Conservation (phyloP, 176 grass and related monocot species). For the Aegilops sharonensis region DNA sequence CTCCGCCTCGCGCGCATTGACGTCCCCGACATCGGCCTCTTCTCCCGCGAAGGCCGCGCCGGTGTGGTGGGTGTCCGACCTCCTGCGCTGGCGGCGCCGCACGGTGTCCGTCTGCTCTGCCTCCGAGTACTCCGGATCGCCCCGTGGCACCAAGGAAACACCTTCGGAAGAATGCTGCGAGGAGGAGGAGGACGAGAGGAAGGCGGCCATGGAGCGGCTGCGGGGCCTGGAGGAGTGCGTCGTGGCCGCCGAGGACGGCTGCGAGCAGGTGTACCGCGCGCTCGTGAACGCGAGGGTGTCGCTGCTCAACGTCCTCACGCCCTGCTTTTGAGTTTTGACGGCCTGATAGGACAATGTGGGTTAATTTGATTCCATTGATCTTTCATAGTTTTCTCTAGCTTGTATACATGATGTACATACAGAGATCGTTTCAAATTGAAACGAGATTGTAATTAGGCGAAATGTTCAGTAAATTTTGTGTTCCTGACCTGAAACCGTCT, state of each 20-base stretch:
- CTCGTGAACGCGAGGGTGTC: conserved; percentile 66
- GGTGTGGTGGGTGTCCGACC: conserved; percentile 71
- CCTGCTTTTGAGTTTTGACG: conserved; percentile 61
- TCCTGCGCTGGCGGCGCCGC: conserved; percentile 60
- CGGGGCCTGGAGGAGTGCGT: conserved; percentile 48
- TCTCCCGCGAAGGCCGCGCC: conserved; percentile 37
- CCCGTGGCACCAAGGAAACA: not conserved
- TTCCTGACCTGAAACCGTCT: not conserved
- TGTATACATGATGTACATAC: conserved; percentile 31
- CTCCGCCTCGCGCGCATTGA: conserved; percentile 26
- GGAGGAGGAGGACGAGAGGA: conserved; percentile 56
- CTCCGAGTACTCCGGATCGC: not conserved
- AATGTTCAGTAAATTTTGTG: not conserved
- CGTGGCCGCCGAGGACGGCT: conserved; percentile 48
- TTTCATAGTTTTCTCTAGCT: not conserved
- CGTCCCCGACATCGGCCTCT: not conserved
- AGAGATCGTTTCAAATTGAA: conserved; percentile 22
- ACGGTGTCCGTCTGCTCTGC: conserved; percentile 30
- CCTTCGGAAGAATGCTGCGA: conserved; percentile 23
- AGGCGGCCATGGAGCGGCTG: conserved; percentile 47
- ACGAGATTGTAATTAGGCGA: conserved; percentile 18
- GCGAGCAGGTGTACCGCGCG: conserved; percentile 58
- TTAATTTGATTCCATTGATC: not conserved
- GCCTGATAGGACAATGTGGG: not conserved
- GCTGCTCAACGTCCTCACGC: conserved; percentile 60